Evolutionary conservation across 495 filamentous ascomycete species (phyloP).

Genomic region (Neurospora africana): DNA sequence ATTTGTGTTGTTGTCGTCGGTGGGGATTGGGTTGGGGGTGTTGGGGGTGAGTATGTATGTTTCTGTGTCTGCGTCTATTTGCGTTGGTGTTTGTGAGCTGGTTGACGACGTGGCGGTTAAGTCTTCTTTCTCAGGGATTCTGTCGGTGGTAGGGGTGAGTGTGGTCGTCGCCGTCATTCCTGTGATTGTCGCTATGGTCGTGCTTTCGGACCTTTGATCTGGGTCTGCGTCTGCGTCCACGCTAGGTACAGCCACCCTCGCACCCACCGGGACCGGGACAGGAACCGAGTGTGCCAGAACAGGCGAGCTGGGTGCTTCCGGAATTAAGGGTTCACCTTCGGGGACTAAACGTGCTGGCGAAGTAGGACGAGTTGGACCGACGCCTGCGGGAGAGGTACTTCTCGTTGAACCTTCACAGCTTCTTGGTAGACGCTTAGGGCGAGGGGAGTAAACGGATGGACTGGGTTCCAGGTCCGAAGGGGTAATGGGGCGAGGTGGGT

Average conservation of each 20-base stretch:
- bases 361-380: not conserved
- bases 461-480: not conserved
- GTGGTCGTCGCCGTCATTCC: too few species aligned
- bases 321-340: not conserved
- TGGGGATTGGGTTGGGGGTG: not conserved
- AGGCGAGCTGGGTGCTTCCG: not conserved
- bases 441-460: not conserved
- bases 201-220: not conserved
- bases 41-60: not conserved
- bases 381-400: not conserved
- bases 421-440: not conserved
- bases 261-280: not conserved
- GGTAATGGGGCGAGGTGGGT: not conserved
- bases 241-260: not conserved
- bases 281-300: not conserved
- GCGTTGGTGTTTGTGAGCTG: not conserved
- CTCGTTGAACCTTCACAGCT: not conserved
- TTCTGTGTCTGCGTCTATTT: not conserved
- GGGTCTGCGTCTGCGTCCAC: not conserved
- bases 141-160: not conserved
- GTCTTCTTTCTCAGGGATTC: not conserved
- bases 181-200: not conserved
- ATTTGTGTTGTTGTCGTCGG: not conserved
- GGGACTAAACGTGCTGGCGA: not conserved
- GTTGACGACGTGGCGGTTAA: not conserved